Base-by-base conservation (phyloP, 2,329 filamentous ascomycete genomes). In the Cryphonectria japonica region DNA sequence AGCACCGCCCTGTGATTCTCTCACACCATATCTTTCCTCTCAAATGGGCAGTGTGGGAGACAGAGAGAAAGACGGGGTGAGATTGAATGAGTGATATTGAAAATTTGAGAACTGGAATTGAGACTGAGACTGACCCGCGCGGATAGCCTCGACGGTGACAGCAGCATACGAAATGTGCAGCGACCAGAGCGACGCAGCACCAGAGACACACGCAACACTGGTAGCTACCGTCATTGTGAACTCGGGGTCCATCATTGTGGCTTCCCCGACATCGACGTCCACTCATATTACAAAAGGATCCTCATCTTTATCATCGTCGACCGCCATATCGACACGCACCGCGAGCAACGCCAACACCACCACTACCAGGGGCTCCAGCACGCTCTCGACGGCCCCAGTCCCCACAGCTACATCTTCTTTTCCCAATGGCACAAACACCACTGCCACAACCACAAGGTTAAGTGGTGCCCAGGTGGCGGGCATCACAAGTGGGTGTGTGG, bases 111-210 rank as follows among this genome's bases (percentile, higher is more conserved):
- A 50, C 16, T 8, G 19, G 7, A 50, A 50, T 7, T 2, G 57
- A 13, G 57, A 19, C 11, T 11, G 41, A 64, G 5, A 64, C 61
- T 64, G 61, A 64, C 61, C 59, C 32, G 14, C n/a, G 19, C 46
- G n/a, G 11, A 63, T 60, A 85, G 84, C 79, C 14, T 70, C 76
- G 11, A 79, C 82, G 41, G 83, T 85, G 2, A 80, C 86, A 68
- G 81, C 80, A 71, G 88, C 87, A n/a, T 87, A 86, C 74, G 76
- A 80, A 32, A 89, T 93, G 81, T 94, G 92, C 76, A 77, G 79
- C 54, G 83, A 81, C 5, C 78, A 88, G 71, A 75, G 79, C 2
- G 80, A 80, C 66, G 88, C 89, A 7, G 80, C 87, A 41, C 79
- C 83, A n/a, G 86, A 86, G 68, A 91, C 89, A 7, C 88, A 90